Evolutionary conservation across 495 filamentous ascomycete genomes (phyloP).

Genomic region (Hyaloscypha hepaticicola): DNA sequence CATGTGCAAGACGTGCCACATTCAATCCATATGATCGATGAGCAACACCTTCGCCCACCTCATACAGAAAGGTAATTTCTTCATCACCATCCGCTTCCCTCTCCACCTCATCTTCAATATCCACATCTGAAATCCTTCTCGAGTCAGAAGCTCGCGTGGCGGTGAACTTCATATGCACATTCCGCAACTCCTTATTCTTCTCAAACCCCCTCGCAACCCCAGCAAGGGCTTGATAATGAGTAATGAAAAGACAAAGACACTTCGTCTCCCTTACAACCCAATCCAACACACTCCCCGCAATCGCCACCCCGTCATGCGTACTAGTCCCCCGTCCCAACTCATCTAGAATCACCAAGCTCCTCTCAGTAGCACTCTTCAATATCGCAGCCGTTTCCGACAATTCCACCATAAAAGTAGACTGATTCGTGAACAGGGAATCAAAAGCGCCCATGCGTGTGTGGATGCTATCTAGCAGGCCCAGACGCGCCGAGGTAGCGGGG

Average conservation of each 20-base stretch:
- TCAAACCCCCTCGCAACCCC: conserved; percentile 78
- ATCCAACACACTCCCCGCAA: conserved; percentile 87
- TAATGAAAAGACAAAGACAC: conserved; percentile 90
- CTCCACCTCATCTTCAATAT: background rate
- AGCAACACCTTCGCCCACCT: conserved; percentile 83
- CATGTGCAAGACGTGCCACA: conserved; percentile 81
- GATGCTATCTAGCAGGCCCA: conserved; percentile 87
- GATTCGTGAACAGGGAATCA: conserved; percentile 94
- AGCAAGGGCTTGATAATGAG: conserved; percentile 89
- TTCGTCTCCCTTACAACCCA: conserved; percentile 71
- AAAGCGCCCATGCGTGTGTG: conserved; percentile 96
- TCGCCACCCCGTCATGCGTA: conserved; percentile 95
- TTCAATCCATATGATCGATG: conserved; percentile 94
- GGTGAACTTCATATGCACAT: conserved; percentile 49
- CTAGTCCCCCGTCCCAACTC: conserved; percentile 90
- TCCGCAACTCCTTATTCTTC: conserved; percentile 40
- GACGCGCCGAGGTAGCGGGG: conserved; percentile 67
- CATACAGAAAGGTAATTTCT: conserved; percentile 79
- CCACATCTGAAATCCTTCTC: conserved; percentile 6
- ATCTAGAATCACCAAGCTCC: conserved; percentile 87
- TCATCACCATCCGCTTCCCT: conserved; percentile 39
- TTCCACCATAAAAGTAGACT: conserved; percentile 98
- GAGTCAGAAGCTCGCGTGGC: conserved; percentile 8
- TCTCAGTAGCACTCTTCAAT: conserved; percentile 73
- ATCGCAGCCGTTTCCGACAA: conserved; percentile 89